phyloP scores from a whole-genome alignment of 139 green algal species.

The Chlamydomonas sp. region DNA sequence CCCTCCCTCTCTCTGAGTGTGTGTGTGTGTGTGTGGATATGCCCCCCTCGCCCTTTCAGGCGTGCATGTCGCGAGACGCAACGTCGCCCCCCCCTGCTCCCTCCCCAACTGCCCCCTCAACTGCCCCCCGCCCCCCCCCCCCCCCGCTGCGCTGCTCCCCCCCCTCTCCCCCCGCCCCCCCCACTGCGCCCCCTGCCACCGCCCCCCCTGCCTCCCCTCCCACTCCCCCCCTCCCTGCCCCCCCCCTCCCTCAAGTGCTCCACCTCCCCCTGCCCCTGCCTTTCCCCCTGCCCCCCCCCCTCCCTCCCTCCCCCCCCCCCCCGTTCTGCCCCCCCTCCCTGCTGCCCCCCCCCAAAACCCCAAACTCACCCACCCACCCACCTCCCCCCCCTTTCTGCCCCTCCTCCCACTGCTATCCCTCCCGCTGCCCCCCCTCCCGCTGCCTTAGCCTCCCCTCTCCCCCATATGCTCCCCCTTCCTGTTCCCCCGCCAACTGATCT shows the following conservation, averaged over 20 bases:
- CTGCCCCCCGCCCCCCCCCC: background rate
- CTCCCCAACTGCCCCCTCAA: background rate
- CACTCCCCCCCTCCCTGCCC: background rate
- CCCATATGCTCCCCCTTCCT: too few species aligned
- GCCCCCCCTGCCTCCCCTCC: background rate
- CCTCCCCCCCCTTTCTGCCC: background rate
- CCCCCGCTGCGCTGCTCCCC: background rate
- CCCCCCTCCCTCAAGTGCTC: background rate
- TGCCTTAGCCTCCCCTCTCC: background rate
- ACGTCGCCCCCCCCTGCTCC: background rate
- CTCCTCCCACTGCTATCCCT: background rate
- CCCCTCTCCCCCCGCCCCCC: background rate
- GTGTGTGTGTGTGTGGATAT: background rate
- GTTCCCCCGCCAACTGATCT: too few species aligned
- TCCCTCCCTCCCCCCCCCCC: background rate
- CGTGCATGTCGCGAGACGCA: background rate
- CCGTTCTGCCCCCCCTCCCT: background rate
- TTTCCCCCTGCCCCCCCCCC: too few species aligned
- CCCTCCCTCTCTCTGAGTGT: too few species aligned
- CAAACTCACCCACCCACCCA: background rate
- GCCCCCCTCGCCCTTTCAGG: too few species aligned
- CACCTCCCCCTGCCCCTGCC: background rate
- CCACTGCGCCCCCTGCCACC: background rate
- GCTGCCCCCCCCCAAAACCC: background rate
- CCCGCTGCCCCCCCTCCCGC: background rate